Percentiles rank a stretch among this genome's conserved stretches.
Evolutionary conservation across 169 alveolate species (phyloP).

Genomic region (Plasmodium coatneyi): DNA sequence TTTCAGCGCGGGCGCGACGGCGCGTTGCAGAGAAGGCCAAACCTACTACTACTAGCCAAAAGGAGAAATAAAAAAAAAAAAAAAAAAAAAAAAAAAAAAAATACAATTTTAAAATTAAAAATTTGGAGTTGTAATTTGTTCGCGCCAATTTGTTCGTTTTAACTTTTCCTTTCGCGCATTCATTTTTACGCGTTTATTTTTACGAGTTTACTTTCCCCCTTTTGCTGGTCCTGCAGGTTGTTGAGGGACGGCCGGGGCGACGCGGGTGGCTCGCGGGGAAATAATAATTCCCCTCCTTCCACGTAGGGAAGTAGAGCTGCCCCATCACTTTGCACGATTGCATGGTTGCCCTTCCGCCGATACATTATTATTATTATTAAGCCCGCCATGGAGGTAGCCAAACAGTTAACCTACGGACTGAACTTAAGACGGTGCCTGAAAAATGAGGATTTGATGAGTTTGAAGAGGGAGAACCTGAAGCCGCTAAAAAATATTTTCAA

Average conservation of each 20-base stretch:
- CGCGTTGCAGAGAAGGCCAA: neutral
- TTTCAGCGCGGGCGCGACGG: neutral
- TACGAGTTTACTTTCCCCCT: neutral
- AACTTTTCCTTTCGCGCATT: neutral
- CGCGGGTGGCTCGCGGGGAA: neutral
- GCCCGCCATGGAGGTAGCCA: slow-evolving; percentile 47
- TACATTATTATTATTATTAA: too few species aligned
- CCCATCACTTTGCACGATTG: neutral
- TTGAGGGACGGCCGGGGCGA: neutral
- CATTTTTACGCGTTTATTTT: neutral
- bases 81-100: too few species aligned
- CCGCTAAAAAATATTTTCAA: slow-evolving; percentile 57
- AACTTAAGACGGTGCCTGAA: slow-evolving; percentile 14
- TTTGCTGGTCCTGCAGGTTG: neutral
- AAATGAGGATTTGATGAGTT: slow-evolving; percentile 31
- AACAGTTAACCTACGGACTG: slow-evolving; percentile 38
- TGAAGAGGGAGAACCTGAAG: slow-evolving; percentile 62
- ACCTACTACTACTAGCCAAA: neutral
- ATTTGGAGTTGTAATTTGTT: neutral
- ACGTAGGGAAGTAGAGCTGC: neutral
- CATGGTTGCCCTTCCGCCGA: neutral
- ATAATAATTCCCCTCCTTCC: neutral
- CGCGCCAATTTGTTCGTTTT: neutral
- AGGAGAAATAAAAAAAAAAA: too few species aligned
- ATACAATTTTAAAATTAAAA: neutral